Percentiles rank a stretch among this genome's conserved stretches.
Evolutionary conservation across 805 yeast genomes (phyloP).

Genomic region (Starmerella sp.): DNA sequence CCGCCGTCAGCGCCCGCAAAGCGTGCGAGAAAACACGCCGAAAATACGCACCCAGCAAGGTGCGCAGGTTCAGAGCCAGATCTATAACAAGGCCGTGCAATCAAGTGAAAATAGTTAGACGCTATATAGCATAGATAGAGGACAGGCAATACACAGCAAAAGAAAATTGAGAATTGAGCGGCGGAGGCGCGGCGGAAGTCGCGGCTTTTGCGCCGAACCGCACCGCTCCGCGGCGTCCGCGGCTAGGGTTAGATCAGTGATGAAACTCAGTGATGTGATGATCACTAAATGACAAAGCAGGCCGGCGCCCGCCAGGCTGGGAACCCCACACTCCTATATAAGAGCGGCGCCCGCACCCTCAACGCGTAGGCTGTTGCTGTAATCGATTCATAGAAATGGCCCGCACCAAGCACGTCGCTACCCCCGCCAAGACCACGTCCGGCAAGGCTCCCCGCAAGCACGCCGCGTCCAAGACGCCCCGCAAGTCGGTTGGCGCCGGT

Average conservation of each 20-base stretch:
- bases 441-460: slow-evolving; percentile 92
- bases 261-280: slow-evolving; percentile 6
- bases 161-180: too few species aligned
- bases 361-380: background rate
- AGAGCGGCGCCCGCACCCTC: background rate
- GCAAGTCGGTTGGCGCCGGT: slow-evolving; percentile 71
- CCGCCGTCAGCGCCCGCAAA: background rate
- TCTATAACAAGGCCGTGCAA: too few species aligned
- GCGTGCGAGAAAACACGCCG: too few species aligned
- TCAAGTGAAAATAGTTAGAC: too few species aligned
- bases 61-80: too few species aligned
- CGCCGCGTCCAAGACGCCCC: slow-evolving; percentile 81
- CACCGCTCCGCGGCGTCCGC: background rate
- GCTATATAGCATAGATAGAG: too few species aligned
- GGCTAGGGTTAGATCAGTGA: slow-evolving; percentile 7
- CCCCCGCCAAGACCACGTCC: slow-evolving; percentile 79
- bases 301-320: background rate
- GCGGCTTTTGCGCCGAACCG: background rate
- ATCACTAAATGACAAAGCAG: background rate
- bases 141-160: too few species aligned
- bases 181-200: too few species aligned
- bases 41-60: too few species aligned
- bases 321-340: slow-evolving; percentile 7
- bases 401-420: slow-evolving; percentile 48
- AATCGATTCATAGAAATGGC: slow-evolving; percentile 19